Base-by-base conservation (phyloP, 164 flowering plant genomes). In the Echeveria elegans region DNA sequence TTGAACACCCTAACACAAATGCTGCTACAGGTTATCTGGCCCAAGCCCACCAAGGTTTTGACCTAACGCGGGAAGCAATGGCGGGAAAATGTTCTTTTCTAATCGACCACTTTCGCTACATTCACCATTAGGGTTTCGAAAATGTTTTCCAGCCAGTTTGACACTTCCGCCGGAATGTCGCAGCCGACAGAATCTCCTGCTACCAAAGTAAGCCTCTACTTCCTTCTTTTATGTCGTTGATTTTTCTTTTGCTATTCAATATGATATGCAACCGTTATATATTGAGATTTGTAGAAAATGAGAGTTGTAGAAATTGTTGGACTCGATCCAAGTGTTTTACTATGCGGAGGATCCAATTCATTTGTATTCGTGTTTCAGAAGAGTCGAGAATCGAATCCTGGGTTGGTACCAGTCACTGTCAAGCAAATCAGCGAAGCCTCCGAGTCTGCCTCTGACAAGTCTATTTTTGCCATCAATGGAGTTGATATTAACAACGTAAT, bases 391-490 rank as follows among this genome's bases (percentile, higher is more conserved):
- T 82, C 77, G n/a, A 53, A 77, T 19, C 83, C 73, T 18, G 79
- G 82, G 2, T 36, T 81, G 70, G 28, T 77, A 50, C 88, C 90
- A 0, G 74, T 88, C 40, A 88, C 93, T 2, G 86, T 86, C 78
- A 88, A 84, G 82, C 87, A 83, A 67, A 77, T 87, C 28, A 85
- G 84, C n/a, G 85, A 82, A 68, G 86, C 86, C 1, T 76, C 77
- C 53, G 79, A 80, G 1, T 78, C 87, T 5, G 81, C 76, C n/a
- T 86, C 77, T 30, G 90, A 83, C 9, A 84, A 88, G 59, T 73
- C 84, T 32, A 79, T 69, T 69, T 80, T 82, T 64, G 30, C 65
- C 18, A 78, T 87, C 68, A 79, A 81, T 28, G 90, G 87, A 0
- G 82, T 75, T 9, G 88, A 79, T 45, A 79, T 83, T 1, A 71